phyloP scores from a whole-genome alignment of 495 filamentous ascomycete genomes.

The Podospora bellae-mahoneyi region DNA sequence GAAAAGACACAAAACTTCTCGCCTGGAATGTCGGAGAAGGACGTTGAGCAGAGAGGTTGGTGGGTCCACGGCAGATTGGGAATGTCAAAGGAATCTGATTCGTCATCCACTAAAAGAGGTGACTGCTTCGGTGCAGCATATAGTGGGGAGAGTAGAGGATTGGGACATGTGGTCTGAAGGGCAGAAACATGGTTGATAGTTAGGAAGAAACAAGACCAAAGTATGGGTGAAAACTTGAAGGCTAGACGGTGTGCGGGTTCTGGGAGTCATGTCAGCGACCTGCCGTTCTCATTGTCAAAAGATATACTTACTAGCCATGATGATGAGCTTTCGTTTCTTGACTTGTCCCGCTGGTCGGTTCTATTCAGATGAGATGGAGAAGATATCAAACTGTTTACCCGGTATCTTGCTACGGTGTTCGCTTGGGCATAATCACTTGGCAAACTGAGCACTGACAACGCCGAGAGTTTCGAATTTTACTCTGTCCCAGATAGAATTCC shows the following conservation, averaged over 20 bases:
- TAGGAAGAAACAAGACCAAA: neutral
- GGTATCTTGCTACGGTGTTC: conserved; percentile 10
- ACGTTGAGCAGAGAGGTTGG: conserved; percentile 15
- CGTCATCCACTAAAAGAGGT: conserved; percentile 11
- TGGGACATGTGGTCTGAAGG: neutral
- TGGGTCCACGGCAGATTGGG: conserved; percentile 18
- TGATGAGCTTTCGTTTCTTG: neutral
- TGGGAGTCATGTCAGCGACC: neutral
- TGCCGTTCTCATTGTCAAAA: too few species aligned
- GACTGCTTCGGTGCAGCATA: neutral
- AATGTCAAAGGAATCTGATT: neutral
- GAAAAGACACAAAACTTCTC: conserved; percentile 35
- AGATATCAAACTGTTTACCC: neutral
- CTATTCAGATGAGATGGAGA: neutral
- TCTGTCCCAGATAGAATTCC: neutral
- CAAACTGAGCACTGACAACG: neutral
- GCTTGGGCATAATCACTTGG: conserved; percentile 5
- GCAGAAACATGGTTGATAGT: neutral
- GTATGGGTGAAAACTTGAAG: neutral
- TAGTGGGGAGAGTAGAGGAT: neutral
- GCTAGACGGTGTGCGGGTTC: neutral
- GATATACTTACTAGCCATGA: conserved; percentile 4
- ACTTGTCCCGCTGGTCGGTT: neutral
- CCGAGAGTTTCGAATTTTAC: conserved; percentile 3
- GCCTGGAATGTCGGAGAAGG: neutral